These are phyloP conservation scores for Castanopsis chinensis DNA, from an alignment of 306 rosid species.

Conservation along the genomic window DNA sequence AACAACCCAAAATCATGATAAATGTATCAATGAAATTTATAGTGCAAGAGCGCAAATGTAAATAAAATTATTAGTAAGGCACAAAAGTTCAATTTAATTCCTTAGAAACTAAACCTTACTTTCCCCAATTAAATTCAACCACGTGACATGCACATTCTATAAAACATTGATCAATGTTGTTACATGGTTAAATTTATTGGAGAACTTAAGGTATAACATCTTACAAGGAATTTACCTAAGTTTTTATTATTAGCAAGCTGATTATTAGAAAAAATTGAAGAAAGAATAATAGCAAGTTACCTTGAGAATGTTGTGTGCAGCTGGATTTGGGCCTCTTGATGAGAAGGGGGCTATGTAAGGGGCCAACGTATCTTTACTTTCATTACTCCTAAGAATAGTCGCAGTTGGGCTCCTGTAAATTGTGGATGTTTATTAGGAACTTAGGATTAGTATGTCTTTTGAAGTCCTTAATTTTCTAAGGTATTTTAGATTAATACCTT, in stretches of 20 bases:
- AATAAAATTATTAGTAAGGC: neutral
- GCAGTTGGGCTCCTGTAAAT: slow-evolving; percentile 24
- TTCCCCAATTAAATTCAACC: too few species aligned
- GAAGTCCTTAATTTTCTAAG: neutral
- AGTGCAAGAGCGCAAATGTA: neutral
- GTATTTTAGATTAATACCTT: slow-evolving; percentile 13
- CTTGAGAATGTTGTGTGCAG: slow-evolving; percentile 37
- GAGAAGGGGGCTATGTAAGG: slow-evolving; percentile 35
- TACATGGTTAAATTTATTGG: too few species aligned
- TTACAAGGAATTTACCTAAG: too few species aligned
- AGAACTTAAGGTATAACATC: too few species aligned
- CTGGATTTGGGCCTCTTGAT: slow-evolving; percentile 34
- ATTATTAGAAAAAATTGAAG: too few species aligned
- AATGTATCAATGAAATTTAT: neutral
- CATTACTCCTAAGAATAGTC: slow-evolving; percentile 30
- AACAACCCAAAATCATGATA: neutral
- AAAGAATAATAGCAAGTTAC: slow-evolving; percentile 3
- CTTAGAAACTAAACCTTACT: too few species aligned
- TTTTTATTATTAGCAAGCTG: too few species aligned
- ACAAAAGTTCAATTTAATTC: too few species aligned
- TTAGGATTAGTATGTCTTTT: neutral
- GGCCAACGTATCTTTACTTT: slow-evolving; percentile 16
- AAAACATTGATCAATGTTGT: too few species aligned
- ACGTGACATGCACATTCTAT: too few species aligned
- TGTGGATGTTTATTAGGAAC: neutral